phyloP scores from a whole-genome alignment of 768 basidiomycete species.

The Galerina marginata region DNA sequence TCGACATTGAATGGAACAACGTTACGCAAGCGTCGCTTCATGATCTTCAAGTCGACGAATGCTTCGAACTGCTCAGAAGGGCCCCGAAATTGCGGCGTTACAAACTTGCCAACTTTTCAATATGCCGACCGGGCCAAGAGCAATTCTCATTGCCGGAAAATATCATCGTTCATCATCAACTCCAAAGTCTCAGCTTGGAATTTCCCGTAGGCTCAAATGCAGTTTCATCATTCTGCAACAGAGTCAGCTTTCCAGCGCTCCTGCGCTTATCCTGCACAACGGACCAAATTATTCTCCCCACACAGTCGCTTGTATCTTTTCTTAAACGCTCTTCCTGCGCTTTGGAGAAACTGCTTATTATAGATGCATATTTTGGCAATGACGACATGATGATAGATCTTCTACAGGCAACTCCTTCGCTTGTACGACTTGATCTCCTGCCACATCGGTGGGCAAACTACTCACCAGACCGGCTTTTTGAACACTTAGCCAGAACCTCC shows the following conservation, averaged over 20 bases:
- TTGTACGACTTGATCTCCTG: background rate
- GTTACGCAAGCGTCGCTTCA: background rate
- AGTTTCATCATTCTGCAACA: background rate
- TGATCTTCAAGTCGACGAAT: background rate
- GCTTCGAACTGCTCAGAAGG: background rate
- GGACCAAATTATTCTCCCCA: background rate
- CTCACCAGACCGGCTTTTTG: background rate
- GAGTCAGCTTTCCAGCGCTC: background rate
- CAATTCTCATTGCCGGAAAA: background rate
- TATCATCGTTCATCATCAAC: background rate
- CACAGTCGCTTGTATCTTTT: background rate
- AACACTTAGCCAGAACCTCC: background rate
- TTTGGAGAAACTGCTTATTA: background rate
- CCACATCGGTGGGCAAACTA: background rate
- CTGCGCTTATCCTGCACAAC: background rate
- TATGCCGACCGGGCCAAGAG: too few relatives aligned
- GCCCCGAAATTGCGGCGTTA: background rate
- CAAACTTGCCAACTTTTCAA: background rate
- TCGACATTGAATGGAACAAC: background rate
- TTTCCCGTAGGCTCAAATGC: background rate
- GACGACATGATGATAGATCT: background rate
- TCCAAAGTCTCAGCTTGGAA: background rate
- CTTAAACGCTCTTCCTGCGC: background rate
- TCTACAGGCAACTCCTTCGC: background rate
- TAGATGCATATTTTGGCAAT: too few relatives aligned